A percentile compares a stretch with the other conserved stretches of the same genome.
These are phyloP conservation scores for Trypethelium eluteriae DNA, from an alignment of 495 filamentous ascomycete species.

Conservation along the genomic window DNA sequence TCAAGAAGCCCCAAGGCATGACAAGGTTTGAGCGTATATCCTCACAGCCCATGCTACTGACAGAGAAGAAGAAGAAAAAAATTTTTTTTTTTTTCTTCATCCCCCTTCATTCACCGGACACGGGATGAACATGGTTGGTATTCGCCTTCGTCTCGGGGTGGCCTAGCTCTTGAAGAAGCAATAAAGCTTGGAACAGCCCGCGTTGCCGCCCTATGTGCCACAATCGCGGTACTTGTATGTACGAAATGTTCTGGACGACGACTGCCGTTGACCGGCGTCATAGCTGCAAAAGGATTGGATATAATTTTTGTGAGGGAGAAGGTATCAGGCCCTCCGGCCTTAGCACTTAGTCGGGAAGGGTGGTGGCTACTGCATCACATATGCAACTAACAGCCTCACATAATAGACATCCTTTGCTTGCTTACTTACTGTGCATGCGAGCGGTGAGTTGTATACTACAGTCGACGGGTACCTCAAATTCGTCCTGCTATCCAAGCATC, in stretches of 20 bases:
- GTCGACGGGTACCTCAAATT: not conserved
- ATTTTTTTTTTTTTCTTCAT: not conserved
- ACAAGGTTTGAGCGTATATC: not conserved
- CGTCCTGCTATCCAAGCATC: constrained; percentile 7
- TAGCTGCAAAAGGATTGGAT: not conserved
- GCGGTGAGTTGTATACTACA: constrained; percentile 7
- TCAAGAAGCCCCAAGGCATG: too few relatives aligned
- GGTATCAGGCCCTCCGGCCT: not conserved
- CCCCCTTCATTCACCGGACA: not conserved
- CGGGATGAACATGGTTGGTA: not conserved
- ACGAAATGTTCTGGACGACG: not conserved
- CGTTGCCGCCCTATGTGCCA: not conserved
- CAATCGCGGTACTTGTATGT: not conserved
- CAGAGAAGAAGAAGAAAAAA: not conserved
- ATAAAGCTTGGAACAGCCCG: not conserved
- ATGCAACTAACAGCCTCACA: constrained; percentile 7
- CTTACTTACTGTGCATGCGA: not conserved
- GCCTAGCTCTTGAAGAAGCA: not conserved
- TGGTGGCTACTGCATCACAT: not conserved
- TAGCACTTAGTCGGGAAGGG: not conserved
- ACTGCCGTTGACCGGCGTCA: not conserved
- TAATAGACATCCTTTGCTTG: not conserved
- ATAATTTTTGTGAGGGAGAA: not conserved
- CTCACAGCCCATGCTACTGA: not conserved
- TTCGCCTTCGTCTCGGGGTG: not conserved